A percentile compares a stretch with the other conserved stretches of the same genome.
Evolutionary conservation across 106 monocot species (phyloP).

Genomic region (Amphibolis antarctica): DNA sequence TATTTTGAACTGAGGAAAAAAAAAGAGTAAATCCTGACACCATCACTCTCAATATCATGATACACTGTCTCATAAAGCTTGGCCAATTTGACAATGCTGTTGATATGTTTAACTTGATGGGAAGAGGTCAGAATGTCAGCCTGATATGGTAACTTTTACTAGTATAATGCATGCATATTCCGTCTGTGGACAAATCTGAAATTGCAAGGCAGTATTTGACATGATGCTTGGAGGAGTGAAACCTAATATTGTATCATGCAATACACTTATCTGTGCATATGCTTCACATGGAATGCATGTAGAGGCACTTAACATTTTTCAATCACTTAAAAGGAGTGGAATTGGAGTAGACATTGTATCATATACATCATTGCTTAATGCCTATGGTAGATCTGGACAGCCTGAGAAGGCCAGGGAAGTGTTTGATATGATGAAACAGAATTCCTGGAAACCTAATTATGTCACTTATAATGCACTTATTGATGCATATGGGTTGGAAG

Average conservation of each 20-base stretch:
- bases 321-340: constrained; percentile 39
- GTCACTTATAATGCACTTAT: constrained; percentile 90
- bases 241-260: constrained; percentile 81
- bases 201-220: constrained; percentile 84
- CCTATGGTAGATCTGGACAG: constrained; percentile 79
- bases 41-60: constrained; percentile 70
- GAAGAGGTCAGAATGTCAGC: constrained; percentile 38
- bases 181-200: constrained; percentile 70
- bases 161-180: constrained; percentile 83
- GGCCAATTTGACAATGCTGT: constrained; percentile 74
- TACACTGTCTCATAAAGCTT: constrained; percentile 79
- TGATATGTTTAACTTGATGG: constrained; percentile 75
- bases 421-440: constrained; percentile 58
- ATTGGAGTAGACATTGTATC: constrained; percentile 78
- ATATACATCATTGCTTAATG: constrained; percentile 88
- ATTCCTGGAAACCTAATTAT: constrained; percentile 58
- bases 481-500: constrained; percentile 88
- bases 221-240: constrained; percentile 81
- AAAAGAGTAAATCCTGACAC: constrained; percentile 43
- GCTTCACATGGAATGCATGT: constrained; percentile 82
- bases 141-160: constrained; percentile 85
- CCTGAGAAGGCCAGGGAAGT: constrained; percentile 59
- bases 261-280: constrained; percentile 83
- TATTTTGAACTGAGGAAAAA: constrained; percentile 93
- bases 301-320: constrained; percentile 53